Base-by-base conservation (phyloP, 163 green algal species). In the Chlorella variabilis region DNA sequence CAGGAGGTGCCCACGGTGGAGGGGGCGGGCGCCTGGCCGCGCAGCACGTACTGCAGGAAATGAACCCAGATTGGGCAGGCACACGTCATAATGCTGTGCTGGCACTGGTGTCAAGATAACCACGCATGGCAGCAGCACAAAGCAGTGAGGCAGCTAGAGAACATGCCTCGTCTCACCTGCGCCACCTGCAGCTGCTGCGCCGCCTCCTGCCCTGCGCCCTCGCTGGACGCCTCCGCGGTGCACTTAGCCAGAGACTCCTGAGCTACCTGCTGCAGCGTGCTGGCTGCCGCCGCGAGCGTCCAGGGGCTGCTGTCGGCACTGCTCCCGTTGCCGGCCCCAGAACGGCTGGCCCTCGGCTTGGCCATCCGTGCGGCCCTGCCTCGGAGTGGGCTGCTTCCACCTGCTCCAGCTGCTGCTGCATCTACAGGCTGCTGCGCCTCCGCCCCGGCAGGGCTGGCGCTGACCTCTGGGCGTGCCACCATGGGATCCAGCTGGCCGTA, bases 1-100 rank as follows among this genome's bases (percentile, higher is more conserved):
- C 87, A 91, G 34, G 81, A 86, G 21, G 36, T 33, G 51, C 79
- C 83, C 7, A 81, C 68, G 1, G 80, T 83, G 21, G 48, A 48
- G 18, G 85, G 83, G 9, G 87, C 89, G 11, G 89, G 90, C 11
- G 63, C 36, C 49, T 84, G 42, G 36, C 83, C 84, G 0, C 33
- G 71, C 23, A 27, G 61, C 62, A 90, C 65, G 8, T 86, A 58
- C 70, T 71, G 61, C 67, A 86, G 34, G 23, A 48, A 20, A 25
- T 71, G 65, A 8, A n/a, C 21, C 25, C 68, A 54, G 9, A 38
- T 20, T 13, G 39, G 13, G 41, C 31, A 42, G 23, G 67, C 39
- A 75, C n/a, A n/a, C n/a, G n/a, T n/a, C n/a, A n/a, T n/a, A n/a
- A n/a, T n/a, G n/a, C n/a, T n/a, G n/a, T n/a, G n/a, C n/a, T n/a